These are phyloP conservation scores for Vigna radiata DNA, from an alignment of 306 rosid genomes.

Conservation along the genomic window DNA sequence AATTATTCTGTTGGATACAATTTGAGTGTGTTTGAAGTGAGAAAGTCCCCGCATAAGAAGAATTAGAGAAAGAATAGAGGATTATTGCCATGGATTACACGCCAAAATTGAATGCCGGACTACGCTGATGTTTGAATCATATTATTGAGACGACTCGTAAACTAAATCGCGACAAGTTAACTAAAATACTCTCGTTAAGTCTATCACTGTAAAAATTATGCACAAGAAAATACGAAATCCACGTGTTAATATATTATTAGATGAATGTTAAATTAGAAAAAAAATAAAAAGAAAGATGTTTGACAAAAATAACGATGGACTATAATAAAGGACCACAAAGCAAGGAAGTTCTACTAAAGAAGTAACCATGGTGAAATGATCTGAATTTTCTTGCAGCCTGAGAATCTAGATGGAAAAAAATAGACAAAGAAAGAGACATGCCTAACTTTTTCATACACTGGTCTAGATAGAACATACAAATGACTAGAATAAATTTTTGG, in stretches of 20 bases:
- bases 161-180: background rate
- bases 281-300: no score
- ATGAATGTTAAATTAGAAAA: no score
- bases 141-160: background rate
- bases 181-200: background rate
- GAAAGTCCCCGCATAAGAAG: background rate
- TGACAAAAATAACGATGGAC: no score
- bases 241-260: no score
- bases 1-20: constrained; percentile 22
- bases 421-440: background rate
- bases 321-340: background rate
- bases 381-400: background rate
- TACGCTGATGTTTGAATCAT: constrained; percentile 7
- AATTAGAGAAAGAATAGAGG: constrained; percentile 20
- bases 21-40: constrained; percentile 1
- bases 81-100: background rate
- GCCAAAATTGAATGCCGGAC: constrained; percentile 1
- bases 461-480: background rate
- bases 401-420: background rate
- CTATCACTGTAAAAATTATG: background rate
- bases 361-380: background rate
- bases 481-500: background rate
- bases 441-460: no score
- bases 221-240: no score
- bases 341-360: background rate